Base-by-base conservation (phyloP, 306 rosid genomes). In the Begonia loranthoides region DNA sequence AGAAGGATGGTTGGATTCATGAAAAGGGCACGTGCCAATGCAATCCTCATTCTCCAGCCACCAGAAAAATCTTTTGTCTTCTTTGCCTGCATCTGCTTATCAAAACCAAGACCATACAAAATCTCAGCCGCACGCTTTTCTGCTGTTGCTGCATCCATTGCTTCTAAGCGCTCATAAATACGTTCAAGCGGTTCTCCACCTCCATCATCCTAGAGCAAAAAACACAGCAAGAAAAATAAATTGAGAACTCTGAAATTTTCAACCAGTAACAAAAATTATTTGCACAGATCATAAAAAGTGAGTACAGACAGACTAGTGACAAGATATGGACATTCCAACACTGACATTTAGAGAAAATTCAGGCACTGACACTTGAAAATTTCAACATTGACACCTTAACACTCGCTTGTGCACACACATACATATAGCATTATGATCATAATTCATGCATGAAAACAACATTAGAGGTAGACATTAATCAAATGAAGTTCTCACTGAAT, bases 31-130 rank as follows among this genome's bases (percentile, higher is more conserved):
- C 96, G 87, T 22, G 96, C 99, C 63, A 92, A 71, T 45, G 96
- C 96, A 69, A 92, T 92, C 68, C 99, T 86, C 99, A 92, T 92
- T 57, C 99, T 92, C 99, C 99, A 92, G 51, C 99, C 99, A 73
- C 99, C 99, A 46, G 99, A 92, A 72, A 92, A 92, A 69, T 92
- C 99, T 13, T 81, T 65, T 0, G 96, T 92, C 69, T 78, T 86
- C 84, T 86, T 86, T 21, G 77, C 79, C 62, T 92, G 99, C 99
- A 92, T 92, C 78, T 70, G 68, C 77, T 86, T 92, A 81, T 76
- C 49, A 72, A 92, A 92, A 21, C 99, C 99, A 63, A 92, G 96
- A 49, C 99, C 99, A 73, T 24, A 70, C 39, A 92, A 75, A 47
- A 92, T 92, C 73, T 92, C 99, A 59, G 99, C 99, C 9, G 96